Evolutionary conservation across 1,139 yeast species (phyloP), one percentile per base, ranked within the genome.

Genomic region (Hemisphaericaspora xylofermentans): DNA sequence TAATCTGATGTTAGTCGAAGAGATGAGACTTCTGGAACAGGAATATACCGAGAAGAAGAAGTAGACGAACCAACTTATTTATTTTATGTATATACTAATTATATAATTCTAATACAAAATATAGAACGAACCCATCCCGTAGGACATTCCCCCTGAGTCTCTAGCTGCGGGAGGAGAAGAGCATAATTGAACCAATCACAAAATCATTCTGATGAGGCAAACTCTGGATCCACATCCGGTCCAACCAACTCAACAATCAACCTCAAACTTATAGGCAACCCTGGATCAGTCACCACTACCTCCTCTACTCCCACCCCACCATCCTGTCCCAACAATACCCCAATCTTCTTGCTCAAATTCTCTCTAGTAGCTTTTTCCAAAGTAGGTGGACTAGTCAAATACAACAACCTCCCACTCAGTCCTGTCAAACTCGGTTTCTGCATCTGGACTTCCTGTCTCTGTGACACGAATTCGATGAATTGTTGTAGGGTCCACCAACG

Each of bases 231-330:
- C 4, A 19, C 41, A 7, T 50, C 53, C 1, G 61, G 58, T 2
- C 66, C 66, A 5, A 43, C 43, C 38, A 63, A 66, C 12, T 43
- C 48, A 10, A 64, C 55, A 13, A 52, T 46, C 21, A 66, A 48
- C 43, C 60, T 50, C 33, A 69, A 50, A 14, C 68, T 57, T 10
- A 79, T 72, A 2, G 85, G 84, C 32, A 82, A 60, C 12, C 64
- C 64, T 0, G 79, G 76, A 49, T 81, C 87, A 2, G 87, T 80
- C 5, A 82, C 68, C 14, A 77, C 68, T 6, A 82, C 53, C 50
- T 82, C 85, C 34, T 78, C 81, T 1, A n/a, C n/a, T n/a, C n/a
- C n/a, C n/a, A n/a, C n/a, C n/a, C n/a, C n/a, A n/a, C n/a, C n/a
- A n/a, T n/a, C n/a, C n/a, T n/a, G n/a, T n/a, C n/a, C n/a, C n/a